Conservation (phyloP, 2,329 filamentous ascomycete genomes). For the Eutypella sp. region DNA sequence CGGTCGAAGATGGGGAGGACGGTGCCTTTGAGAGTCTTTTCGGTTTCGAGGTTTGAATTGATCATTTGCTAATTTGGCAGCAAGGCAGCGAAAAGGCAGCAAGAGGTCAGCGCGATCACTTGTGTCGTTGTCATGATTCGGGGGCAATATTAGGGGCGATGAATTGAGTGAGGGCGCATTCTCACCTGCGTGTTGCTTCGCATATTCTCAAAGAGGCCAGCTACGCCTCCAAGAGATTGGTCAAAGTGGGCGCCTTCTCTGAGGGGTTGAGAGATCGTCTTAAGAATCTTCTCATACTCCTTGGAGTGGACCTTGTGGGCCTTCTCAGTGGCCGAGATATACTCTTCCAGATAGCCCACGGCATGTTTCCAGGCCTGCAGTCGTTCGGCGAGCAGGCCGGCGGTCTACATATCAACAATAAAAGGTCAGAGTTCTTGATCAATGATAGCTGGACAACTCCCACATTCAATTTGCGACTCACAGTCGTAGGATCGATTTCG, state of each 20-base stretch:
- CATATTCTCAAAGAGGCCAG: constrained; percentile 91
- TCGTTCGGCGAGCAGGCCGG: constrained; percentile 78
- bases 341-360: constrained; percentile 85
- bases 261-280: constrained; percentile 83
- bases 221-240: constrained; percentile 78
- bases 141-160: no score
- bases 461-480: constrained; percentile 35
- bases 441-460: no score
- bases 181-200: constrained; percentile 76
- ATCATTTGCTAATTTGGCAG: constrained; percentile 56
- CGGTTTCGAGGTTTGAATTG: constrained; percentile 85
- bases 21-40: constrained; percentile 80
- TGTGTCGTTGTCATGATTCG: no score
- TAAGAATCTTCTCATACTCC: constrained; percentile 92
- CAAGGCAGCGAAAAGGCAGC: background rate
- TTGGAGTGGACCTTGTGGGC: constrained; percentile 79
- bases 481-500: constrained; percentile 53
- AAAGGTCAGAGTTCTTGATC: no score
- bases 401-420: constrained; percentile 52
- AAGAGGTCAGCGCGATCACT: no score
- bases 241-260: constrained; percentile 92
- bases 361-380: constrained; percentile 96
- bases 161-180: constrained; percentile 1
- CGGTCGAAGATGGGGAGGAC: constrained; percentile 86
- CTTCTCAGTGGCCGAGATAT: constrained; percentile 80